Conservation (phyloP, 768 basidiomycete species). For the Lactarius hatsudake region DNA sequence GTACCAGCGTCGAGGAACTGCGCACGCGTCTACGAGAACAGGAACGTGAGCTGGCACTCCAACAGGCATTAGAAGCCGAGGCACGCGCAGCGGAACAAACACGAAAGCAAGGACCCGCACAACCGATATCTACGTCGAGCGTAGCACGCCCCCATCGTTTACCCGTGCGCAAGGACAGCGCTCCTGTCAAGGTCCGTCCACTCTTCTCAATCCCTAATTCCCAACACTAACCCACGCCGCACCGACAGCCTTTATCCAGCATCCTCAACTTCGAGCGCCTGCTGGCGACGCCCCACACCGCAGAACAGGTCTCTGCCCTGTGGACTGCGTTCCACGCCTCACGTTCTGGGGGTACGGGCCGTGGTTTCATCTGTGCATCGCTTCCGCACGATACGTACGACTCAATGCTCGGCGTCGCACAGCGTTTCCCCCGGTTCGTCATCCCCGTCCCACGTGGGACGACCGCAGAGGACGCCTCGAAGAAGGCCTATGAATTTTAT, state of each 20-base stretch:
- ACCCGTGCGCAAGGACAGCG: conserved; percentile 54
- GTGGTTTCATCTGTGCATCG: conserved; percentile 81
- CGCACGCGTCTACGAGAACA: conserved; percentile 11
- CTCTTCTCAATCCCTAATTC: conserved; percentile 1
- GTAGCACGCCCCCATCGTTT: conserved; percentile 18
- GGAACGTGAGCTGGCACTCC: conserved; percentile 15
- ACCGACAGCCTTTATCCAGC: conserved; percentile 66
- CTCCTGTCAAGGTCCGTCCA: conserved; percentile 58
- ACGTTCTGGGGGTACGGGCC: conserved; percentile 74
- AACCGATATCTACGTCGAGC: conserved; percentile 21
- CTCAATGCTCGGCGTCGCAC: conserved; percentile 61
- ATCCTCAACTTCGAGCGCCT: conserved; percentile 78
- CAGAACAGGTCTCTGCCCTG: conserved; percentile 71
- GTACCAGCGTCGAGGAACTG: conserved; percentile 20
- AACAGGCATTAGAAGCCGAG: conserved; percentile 26
- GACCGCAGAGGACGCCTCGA: conserved; percentile 30
- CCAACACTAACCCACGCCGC: conserved; percentile 8
- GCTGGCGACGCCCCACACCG: conserved; percentile 62
- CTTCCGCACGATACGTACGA: conserved; percentile 71
- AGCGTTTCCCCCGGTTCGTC: conserved; percentile 74
- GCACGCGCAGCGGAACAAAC: conserved; percentile 15
- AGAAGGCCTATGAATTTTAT: conserved; percentile 70
- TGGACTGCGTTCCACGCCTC: conserved; percentile 91
- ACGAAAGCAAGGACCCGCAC: not conserved
- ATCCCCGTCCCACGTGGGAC: conserved; percentile 69